Conservation (phyloP, 352 stramenopile genomes). For the Globisporangium cystogenes region DNA sequence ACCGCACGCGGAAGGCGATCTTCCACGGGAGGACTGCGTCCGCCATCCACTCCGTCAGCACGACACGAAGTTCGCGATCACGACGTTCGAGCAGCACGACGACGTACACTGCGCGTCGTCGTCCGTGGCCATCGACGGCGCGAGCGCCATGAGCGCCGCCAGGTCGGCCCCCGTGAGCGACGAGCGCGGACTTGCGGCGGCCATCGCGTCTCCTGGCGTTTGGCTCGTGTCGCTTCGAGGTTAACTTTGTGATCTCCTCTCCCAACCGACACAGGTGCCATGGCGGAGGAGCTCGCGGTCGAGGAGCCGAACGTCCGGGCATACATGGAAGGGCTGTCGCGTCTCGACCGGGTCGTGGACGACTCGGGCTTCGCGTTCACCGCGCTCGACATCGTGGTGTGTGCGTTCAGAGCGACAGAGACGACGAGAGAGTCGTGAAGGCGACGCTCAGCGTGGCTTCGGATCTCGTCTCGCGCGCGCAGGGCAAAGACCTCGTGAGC, state of each 20-base stretch:
- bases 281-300: slow-evolving; percentile 4
- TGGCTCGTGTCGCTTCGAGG: not conserved
- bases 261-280: not conserved
- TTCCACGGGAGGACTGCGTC: slow-evolving; percentile 64
- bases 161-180: slow-evolving; percentile 11
- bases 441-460: not conserved
- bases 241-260: too few species aligned
- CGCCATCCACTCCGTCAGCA: not conserved
- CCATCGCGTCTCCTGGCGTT: slow-evolving; percentile 4
- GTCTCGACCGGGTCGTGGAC: slow-evolving; percentile 68
- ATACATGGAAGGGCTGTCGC: slow-evolving; percentile 63
- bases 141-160: slow-evolving; percentile 17
- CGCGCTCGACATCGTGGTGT: slow-evolving; percentile 55
- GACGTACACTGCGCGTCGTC: slow-evolving; percentile 38
- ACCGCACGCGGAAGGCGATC: slow-evolving; percentile 81
- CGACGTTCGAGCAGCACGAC: too few species aligned
- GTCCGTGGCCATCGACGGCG: slow-evolving; percentile 33
- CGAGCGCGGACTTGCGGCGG: slow-evolving; percentile 6
- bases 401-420: not conserved
- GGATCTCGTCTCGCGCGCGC: not conserved
- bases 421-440: not conserved
- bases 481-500: slow-evolving; percentile 48
- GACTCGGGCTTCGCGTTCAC: slow-evolving; percentile 78
- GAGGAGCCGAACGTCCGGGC: slow-evolving; percentile 30
- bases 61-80: not conserved